Evolutionary conservation across 2,329 filamentous ascomycete genomes (phyloP).

Genomic region (Colletotrichum sp.): DNA sequence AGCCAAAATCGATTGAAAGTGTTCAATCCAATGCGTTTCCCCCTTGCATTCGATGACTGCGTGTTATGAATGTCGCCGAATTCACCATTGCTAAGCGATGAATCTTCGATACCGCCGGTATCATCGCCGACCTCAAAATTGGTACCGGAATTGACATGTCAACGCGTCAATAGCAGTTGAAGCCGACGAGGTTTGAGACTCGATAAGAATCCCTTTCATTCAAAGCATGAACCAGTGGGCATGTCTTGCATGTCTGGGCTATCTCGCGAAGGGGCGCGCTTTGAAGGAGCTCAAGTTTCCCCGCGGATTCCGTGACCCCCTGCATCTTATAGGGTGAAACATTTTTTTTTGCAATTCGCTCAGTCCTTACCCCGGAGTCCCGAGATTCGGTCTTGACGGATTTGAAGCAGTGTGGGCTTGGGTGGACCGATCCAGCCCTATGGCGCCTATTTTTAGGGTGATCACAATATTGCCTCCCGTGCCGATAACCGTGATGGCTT

Average conservation of each 20-base stretch:
- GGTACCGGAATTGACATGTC: not conserved
- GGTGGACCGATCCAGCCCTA: not conserved
- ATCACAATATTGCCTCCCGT: not conserved
- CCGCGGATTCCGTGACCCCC: not conserved
- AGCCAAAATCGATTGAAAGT: not conserved
- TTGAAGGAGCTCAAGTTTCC: not conserved
- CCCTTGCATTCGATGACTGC: not conserved
- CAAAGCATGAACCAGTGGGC: not conserved
- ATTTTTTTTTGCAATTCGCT: not conserved
- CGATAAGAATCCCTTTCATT: not conserved
- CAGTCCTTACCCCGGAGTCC: not conserved
- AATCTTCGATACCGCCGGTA: not conserved
- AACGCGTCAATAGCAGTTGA: not conserved
- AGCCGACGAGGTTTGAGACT: not conserved
- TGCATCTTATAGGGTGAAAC: not conserved
- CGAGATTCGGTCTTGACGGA: not conserved
- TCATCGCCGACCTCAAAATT: not conserved
- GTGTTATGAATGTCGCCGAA: not conserved
- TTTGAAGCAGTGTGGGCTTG: not conserved
- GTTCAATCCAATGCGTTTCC: not conserved
- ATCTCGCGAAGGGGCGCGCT: not conserved
- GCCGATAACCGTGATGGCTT: not conserved
- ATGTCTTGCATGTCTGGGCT: not conserved
- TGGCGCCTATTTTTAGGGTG: not conserved
- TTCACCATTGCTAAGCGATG: fast-evolving